Evolutionary conservation across 1,284 basidiomycete species (phyloP), one percentile per base, ranked within the genome.

Genomic region (Xerocomus minutiporus): DNA sequence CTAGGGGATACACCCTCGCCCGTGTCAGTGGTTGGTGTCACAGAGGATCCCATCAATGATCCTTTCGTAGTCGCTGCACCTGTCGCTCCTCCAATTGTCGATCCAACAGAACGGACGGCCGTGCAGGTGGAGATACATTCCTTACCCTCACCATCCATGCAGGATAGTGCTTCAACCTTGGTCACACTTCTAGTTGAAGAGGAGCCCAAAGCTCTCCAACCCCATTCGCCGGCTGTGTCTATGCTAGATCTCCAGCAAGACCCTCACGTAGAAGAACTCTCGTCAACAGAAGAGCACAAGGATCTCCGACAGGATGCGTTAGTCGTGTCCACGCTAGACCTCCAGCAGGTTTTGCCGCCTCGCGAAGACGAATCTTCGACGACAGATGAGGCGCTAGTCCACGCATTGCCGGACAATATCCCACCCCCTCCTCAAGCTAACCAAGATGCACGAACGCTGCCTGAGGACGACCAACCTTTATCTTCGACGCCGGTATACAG

Each of bases 161-260:
- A 54, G 39, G 47, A 50, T 8, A 55, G 46, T 17, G 13, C 26
- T 25, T 50, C 48, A 4, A 48, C 46, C 4, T 46, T 48, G 4
- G 36, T 51, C 7, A 52, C 60, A 4, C 57, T 64, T 5, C 46
- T 59, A 11, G 42, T 55, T 8, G 50, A 49, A 2, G 55, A 57
- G 34, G 56, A 54, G 17, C 42, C 38, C 28, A 44, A 53, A 23
- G 28, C 25, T 32, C n/a, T 28, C 40, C 51, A 43, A n/a, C 8
- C 29, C 26, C 11, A 41, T 26, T 65, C 63, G 0, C 63, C 65
- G 1, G 55, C 51, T 1, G 51, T 63, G 15, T 64, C 63, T 25
- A 29, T 50, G 42, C 51, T 58, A 8, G 59, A 61, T n/a, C 39
- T 66, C 1, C 26, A 5, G 8, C 55, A 56, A n/a, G 53, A 48